Conservation (phyloP, 345 rosid genomes). For the Laguncularia racemosa region DNA sequence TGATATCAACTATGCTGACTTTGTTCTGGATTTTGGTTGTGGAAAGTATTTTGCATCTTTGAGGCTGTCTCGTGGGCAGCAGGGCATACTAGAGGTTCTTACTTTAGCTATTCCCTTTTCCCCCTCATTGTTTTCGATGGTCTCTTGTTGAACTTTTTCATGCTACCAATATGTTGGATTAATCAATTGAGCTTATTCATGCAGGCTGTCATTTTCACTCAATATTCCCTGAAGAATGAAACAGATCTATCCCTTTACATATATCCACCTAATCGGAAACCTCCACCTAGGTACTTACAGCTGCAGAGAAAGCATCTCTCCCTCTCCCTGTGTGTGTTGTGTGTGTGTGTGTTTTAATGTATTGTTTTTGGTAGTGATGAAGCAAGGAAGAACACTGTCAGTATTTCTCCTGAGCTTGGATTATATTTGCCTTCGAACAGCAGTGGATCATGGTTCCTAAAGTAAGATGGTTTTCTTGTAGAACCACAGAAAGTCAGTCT, state of each 20-base stretch:
- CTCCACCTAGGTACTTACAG: constrained; percentile 44
- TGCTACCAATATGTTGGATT: not conserved
- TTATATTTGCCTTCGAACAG: constrained; percentile 59
- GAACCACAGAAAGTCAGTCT: not conserved
- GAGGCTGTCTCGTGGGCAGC: constrained; percentile 72
- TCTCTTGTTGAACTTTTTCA: not conserved
- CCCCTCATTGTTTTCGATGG: not conserved
- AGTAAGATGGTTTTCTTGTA: constrained; percentile 32
- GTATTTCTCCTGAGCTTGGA: constrained; percentile 60
- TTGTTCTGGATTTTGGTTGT: constrained; percentile 77
- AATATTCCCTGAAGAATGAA: constrained; percentile 69
- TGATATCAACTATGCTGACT: constrained; percentile 44
- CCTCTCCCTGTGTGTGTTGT: constrained; percentile 4
- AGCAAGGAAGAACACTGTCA: constrained; percentile 31
- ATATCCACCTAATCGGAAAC: constrained; percentile 52
- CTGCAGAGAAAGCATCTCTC: constrained; percentile 14
- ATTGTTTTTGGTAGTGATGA: constrained; percentile 39
- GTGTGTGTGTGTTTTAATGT: too few relatives aligned
- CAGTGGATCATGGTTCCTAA: constrained; percentile 62
- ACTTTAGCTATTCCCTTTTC: not conserved
- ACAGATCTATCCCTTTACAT: constrained; percentile 54
- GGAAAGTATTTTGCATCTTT: constrained; percentile 72
- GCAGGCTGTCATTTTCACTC: constrained; percentile 75
- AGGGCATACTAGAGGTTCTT: constrained; percentile 81
- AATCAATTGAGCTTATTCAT: constrained; percentile 15